Evolutionary conservation across 2,329 filamentous ascomycete species (phyloP).

Genomic region (Monosporascus sp.): DNA sequence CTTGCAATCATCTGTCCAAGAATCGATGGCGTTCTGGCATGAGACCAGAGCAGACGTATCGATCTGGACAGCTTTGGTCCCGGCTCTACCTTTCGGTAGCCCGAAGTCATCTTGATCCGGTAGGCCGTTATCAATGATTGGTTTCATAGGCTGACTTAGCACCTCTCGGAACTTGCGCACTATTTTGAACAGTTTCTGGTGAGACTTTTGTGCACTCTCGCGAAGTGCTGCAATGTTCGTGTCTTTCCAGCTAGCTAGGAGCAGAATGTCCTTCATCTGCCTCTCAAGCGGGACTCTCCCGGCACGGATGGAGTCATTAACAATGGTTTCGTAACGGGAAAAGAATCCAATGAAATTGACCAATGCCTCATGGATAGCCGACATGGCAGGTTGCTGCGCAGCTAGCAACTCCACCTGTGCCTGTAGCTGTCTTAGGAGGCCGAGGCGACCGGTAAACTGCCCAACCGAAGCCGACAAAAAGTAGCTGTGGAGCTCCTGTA

Average conservation of each 20-base stretch:
- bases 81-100: slow-evolving; percentile 1
- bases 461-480: slow-evolving; percentile 74
- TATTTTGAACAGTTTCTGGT: slow-evolving; percentile 85
- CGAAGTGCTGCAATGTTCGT: slow-evolving; percentile 86
- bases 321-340: slow-evolving; percentile 60
- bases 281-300: slow-evolving; percentile 78
- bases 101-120: slow-evolving; percentile 40
- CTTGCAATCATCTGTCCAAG: slow-evolving; percentile 44
- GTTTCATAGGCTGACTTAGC: slow-evolving; percentile 69
- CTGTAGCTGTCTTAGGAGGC: slow-evolving; percentile 60
- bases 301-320: slow-evolving; percentile 59
- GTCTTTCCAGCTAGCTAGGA: slow-evolving; percentile 95
- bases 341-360: slow-evolving; percentile 75
- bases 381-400: slow-evolving; percentile 53
- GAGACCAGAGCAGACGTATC: slow-evolving; percentile 27
- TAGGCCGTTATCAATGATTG: slow-evolving; percentile 55
- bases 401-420: slow-evolving; percentile 60
- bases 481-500: slow-evolving; percentile 75
- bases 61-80: slow-evolving; percentile 24
- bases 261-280: slow-evolving; percentile 86
- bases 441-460: slow-evolving; percentile 70
- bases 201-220: slow-evolving; percentile 85
- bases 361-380: slow-evolving; percentile 58
- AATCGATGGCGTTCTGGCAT: slow-evolving; percentile 31
- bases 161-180: slow-evolving; percentile 84